A percentile compares a stretch with the other conserved stretches of the same genome.
These are phyloP conservation scores for Globisporangium cystogenes DNA, from an alignment of 352 stramenopile species.

Conservation along the genomic window DNA sequence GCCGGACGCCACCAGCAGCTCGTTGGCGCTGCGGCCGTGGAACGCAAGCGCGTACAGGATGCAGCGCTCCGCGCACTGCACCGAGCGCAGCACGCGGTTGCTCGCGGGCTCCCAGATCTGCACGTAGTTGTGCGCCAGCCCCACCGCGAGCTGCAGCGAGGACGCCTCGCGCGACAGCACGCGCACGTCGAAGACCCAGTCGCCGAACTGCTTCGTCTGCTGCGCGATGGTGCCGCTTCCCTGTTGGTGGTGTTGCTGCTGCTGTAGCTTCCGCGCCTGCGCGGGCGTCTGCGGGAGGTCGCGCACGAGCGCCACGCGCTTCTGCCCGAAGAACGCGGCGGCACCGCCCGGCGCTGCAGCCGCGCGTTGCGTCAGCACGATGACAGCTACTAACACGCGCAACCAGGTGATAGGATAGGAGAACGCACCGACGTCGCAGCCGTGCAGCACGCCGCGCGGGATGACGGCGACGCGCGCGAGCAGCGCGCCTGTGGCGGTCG, in stretches of 20 bases:
- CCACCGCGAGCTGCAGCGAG: constrained; percentile 40
- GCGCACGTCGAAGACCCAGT: constrained; percentile 84
- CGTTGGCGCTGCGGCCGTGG: constrained; percentile 46
- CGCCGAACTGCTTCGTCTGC: constrained; percentile 49
- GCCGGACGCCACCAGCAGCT: constrained; percentile 71
- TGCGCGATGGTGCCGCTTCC: background rate
- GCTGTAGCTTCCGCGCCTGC: constrained; percentile 4
- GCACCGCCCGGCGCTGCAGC: background rate
- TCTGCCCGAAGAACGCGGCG: constrained; percentile 78
- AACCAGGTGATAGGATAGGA: too few species aligned
- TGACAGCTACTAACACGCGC: too few species aligned
- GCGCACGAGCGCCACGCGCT: constrained; percentile 53
- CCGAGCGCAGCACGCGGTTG: constrained; percentile 37
- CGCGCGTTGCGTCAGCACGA: background rate
- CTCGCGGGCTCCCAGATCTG: constrained; percentile 59
- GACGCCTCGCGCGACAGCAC: constrained; percentile 31
- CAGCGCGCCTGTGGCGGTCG: constrained; percentile 37
- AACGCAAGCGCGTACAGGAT: constrained; percentile 83
- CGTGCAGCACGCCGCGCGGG: constrained; percentile 65
- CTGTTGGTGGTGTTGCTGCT: constrained; percentile 21
- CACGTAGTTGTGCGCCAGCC: constrained; percentile 81
- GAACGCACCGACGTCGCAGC: constrained; percentile 45
- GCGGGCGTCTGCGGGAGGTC: constrained; percentile 37
- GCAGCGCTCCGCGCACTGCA: constrained; percentile 74
- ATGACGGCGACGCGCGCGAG: constrained; percentile 40